phyloP scores from a whole-genome alignment of 352 stramenopile genomes.

The Phytophthora hibernalis region DNA sequence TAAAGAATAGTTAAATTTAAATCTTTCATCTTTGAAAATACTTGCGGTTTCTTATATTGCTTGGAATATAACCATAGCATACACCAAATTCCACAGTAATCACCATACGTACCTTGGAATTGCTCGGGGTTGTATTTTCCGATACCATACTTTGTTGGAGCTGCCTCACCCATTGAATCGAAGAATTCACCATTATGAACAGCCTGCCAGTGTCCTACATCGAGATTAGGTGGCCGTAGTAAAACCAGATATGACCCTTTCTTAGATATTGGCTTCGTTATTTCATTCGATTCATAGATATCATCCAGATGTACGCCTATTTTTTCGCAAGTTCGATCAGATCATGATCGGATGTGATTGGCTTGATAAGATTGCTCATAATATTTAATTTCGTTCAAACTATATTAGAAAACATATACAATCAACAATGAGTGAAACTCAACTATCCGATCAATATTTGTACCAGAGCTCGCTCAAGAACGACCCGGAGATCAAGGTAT shows the following conservation, averaged over 20 bases:
- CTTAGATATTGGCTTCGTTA: constrained; percentile 5
- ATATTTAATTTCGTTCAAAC: constrained; percentile 6
- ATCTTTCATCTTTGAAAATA: constrained; percentile 21
- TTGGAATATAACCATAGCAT: constrained; percentile 26
- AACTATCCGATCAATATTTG: constrained; percentile 14
- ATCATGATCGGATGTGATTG: constrained; percentile 15
- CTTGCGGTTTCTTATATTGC: constrained; percentile 5
- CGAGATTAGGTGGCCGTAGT: constrained; percentile 13
- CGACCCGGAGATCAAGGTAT: constrained; percentile 11
- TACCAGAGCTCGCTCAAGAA: constrained; percentile 16
- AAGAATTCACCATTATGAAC: constrained; percentile 23
- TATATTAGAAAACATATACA: constrained; percentile 14
- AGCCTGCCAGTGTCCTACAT: constrained; percentile 22
- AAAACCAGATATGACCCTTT: constrained; percentile 26
- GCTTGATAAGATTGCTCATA: constrained; percentile 8
- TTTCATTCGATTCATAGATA: constrained; percentile 10
- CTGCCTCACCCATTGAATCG: constrained; percentile 24
- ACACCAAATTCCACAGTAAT: constrained; percentile 28
- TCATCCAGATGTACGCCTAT: constrained; percentile 4
- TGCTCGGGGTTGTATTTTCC: constrained; percentile 22
- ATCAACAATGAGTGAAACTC: constrained; percentile 14
- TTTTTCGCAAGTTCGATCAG: constrained; percentile 4
- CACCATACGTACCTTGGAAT: constrained; percentile 16
- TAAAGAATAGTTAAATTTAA: constrained; percentile 31
- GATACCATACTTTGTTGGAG: constrained; percentile 12